phyloP scores from a whole-genome alignment of 495 filamentous ascomycete genomes.

The Tuber aestivum region DNA sequence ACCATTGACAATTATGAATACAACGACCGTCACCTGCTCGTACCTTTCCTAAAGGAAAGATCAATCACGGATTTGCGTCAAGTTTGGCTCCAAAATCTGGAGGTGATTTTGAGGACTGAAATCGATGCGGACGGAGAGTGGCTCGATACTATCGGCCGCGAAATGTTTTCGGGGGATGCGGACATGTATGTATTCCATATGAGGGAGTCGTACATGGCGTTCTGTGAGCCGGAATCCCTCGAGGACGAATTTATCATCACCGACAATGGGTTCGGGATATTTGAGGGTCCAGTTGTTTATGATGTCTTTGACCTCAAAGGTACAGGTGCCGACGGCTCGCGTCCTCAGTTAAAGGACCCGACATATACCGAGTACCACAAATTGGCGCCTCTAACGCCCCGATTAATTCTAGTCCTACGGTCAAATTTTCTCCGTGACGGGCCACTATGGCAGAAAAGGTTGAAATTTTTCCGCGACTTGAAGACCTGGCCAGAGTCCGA shows the following conservation, averaged over 20 bases:
- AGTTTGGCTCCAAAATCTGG: slow-evolving; percentile 53
- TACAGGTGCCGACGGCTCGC: slow-evolving; percentile 3
- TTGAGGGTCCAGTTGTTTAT: slow-evolving; percentile 47
- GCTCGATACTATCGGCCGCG: slow-evolving; percentile 39
- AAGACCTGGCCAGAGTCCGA: slow-evolving; percentile 11
- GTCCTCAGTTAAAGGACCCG: neutral
- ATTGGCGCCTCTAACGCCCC: slow-evolving; percentile 51
- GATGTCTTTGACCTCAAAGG: slow-evolving; percentile 12
- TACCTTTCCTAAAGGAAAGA: slow-evolving; percentile 48
- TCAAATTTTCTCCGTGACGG: slow-evolving; percentile 34
- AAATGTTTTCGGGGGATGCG: slow-evolving; percentile 48
- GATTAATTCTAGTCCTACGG: slow-evolving; percentile 50
- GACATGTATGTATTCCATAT: slow-evolving; percentile 46
- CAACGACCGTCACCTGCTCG: slow-evolving; percentile 45
- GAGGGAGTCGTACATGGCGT: slow-evolving; percentile 46
- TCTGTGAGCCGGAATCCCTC: slow-evolving; percentile 46
- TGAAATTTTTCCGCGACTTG: slow-evolving; percentile 10
- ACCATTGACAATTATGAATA: slow-evolving; percentile 43
- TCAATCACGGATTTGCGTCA: slow-evolving; percentile 48
- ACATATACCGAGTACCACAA: slow-evolving; percentile 46
- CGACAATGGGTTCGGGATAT: slow-evolving; percentile 48
- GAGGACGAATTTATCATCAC: slow-evolving; percentile 52
- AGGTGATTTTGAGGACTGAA: slow-evolving; percentile 48
- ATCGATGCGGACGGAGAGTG: slow-evolving; percentile 46
- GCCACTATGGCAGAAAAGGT: slow-evolving; percentile 10